Evolutionary conservation across 1,139 yeast genomes (phyloP), one percentile per base, ranked within the genome.

Genomic region (Candida tetrigidarum): DNA sequence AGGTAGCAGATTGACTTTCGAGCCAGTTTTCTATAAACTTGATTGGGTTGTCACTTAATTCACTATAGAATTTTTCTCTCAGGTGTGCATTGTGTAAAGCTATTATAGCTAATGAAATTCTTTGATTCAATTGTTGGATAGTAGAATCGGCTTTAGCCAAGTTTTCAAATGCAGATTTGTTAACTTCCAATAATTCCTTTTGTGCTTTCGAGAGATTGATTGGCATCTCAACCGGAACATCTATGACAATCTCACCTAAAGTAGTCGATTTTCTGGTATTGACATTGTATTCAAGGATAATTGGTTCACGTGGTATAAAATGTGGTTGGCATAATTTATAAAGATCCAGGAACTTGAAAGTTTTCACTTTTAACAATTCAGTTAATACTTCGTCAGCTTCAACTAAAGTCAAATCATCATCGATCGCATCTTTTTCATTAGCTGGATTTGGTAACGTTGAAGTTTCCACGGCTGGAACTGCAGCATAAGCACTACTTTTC

Each of bases 171-270:
- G 74, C 66, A 12, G 54, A 49, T 50, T 74, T 74, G 52, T 73
- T 71, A 33, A 64, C 62, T 37, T 72, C 74, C 26, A 70, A 59
- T 11, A 71, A 59, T 45, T 71, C 77, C 45, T 64, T 63, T 54
- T 74, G 78, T 19, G 64, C 56, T 46, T 59, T 59, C 26, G 66
- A 58, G 51, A 80, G 69, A 47, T 74, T 71, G 29, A 78, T 69
- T 18, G 81, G 77, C 30, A 83, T 70, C 44, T 81, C 83, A 40
- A 84, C 81, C 1, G 83, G 83, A 42, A 93, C 74, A 62, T 95
- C 99, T 50, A 86, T 73, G 11, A 87, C 85, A 5, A 80, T 69
- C 35, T 89, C 96, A 15, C 97, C 97, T 51, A 89, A 72, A 1
- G 96, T 89, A 7, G 88, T 76, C 33, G 90, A 87, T 51, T 78